Conservation (phyloP, 1,139 yeast species). For the Geotrichum histeridarum region DNA sequence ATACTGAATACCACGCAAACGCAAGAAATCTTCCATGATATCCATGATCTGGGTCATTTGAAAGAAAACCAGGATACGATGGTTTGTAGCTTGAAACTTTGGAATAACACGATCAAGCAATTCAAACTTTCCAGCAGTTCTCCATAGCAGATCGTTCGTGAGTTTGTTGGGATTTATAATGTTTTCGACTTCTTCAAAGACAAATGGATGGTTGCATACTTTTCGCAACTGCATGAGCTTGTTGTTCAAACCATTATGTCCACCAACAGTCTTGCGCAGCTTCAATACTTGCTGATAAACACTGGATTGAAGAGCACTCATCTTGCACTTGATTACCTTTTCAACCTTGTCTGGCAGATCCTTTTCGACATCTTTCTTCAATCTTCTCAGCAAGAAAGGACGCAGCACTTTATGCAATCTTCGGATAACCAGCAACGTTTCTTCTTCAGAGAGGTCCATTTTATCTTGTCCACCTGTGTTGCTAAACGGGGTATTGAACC, state of each 20-base stretch:
- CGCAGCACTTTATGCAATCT: constrained; percentile 94
- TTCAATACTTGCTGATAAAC: constrained; percentile 87
- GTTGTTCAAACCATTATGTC: constrained; percentile 83
- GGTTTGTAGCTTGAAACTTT: constrained; percentile 79
- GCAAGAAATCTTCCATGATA: constrained; percentile 91
- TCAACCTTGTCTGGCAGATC: constrained; percentile 95
- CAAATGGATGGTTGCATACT: constrained; percentile 96
- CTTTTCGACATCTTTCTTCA: constrained; percentile 95
- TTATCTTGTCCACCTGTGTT: constrained; percentile 93
- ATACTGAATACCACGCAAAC: constrained; percentile 68
- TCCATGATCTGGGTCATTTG: constrained; percentile 99
- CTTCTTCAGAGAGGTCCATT: constrained; percentile 94
- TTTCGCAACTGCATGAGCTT: constrained; percentile 94
- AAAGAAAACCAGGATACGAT: constrained; percentile 86
- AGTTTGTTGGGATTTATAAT: constrained; percentile 72
- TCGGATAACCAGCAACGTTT: constrained; percentile 83
- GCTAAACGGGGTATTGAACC: constrained; percentile 98
- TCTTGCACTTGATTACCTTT: constrained; percentile 88
- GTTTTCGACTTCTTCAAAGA: constrained; percentile 89
- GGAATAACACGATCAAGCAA: constrained; percentile 82
- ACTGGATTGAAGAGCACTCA: constrained; percentile 78
- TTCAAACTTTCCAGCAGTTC: constrained; percentile 91
- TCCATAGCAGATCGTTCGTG: constrained; percentile 63
- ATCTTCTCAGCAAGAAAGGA: constrained; percentile 88
- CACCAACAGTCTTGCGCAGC: constrained; percentile 77